Evolutionary conservation across 169 alveolate genomes (phyloP).

Genomic region (Hepatocystis sp.): DNA sequence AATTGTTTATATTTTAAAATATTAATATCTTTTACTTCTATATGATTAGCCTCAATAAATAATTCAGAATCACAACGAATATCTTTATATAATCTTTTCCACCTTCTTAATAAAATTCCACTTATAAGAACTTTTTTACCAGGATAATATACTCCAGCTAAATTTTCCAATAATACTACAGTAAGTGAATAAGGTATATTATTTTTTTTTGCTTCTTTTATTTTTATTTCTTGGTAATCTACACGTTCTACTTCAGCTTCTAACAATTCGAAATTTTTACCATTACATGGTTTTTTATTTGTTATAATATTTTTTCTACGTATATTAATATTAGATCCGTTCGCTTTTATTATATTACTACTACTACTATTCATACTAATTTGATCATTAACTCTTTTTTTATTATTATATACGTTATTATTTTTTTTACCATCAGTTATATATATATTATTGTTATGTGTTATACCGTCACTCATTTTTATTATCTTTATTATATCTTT

Average conservation of each 20-base stretch:
- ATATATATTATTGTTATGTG: too few relatives aligned
- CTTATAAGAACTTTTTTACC: conserved; percentile 81
- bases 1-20: conserved; percentile 28
- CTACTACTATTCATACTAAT: too few relatives aligned
- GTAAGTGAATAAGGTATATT: conserved; percentile 79
- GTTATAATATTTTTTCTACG: too few relatives aligned
- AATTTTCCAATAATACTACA: conserved; percentile 81
- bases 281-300: conserved; percentile 45
- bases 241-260: conserved; percentile 73
- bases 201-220: conserved; percentile 38
- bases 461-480: too few relatives aligned
- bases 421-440: too few relatives aligned
- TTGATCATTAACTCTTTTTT: too few relatives aligned
- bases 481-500: too few relatives aligned
- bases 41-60: conserved; percentile 79
- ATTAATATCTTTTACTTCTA: conserved; percentile 69
- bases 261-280: conserved; percentile 59
- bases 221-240: conserved; percentile 81
- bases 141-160: conserved; percentile 82
- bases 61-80: conserved; percentile 80
- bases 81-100: conserved; percentile 77
- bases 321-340: too few relatives aligned
- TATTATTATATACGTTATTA: too few relatives aligned
- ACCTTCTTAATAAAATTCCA: conserved; percentile 79
- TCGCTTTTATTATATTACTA: too few relatives aligned